phyloP scores from a whole-genome alignment of 1,284 basidiomycete genomes.

The Cryptococcus depauperatus region DNA sequence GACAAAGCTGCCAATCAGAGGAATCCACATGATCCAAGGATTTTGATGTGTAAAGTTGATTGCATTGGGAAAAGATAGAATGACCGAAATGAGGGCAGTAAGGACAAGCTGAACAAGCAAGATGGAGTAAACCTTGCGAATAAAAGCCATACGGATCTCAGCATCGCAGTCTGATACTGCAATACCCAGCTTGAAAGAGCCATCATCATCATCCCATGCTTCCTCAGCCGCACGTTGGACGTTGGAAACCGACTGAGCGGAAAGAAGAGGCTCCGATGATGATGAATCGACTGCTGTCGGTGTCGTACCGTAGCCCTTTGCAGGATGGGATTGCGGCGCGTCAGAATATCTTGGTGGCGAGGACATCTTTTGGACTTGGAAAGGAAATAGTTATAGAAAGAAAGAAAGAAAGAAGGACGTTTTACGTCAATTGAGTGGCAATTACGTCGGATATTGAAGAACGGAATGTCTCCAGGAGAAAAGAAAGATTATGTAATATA shows the following conservation, averaged over 20 bases:
- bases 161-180: constrained; percentile 44
- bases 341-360: constrained; percentile 14
- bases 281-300: constrained; percentile 14
- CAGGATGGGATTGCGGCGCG: constrained; percentile 4
- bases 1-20: constrained; percentile 40
- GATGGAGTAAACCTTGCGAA: constrained; percentile 43
- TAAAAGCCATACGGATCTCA: constrained; percentile 42
- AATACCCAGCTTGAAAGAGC: constrained; percentile 41
- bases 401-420: no score
- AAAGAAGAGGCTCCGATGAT: constrained; percentile 26
- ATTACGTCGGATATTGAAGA: no score
- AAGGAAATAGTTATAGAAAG: no score
- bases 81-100: constrained; percentile 29
- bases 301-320: constrained; percentile 7
- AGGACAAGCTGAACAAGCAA: constrained; percentile 39
- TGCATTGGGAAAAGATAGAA: constrained; percentile 25
- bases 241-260: constrained; percentile 14
- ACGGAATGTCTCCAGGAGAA: no score
- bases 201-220: constrained; percentile 32
- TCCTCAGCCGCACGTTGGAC: constrained; percentile 41
- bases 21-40: constrained; percentile 41
- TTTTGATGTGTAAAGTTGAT: constrained; percentile 36
- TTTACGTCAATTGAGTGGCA: no score
- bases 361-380: no score
- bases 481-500: no score